Conservation (phyloP, 768 basidiomycete genomes). For the Russula sp. region DNA sequence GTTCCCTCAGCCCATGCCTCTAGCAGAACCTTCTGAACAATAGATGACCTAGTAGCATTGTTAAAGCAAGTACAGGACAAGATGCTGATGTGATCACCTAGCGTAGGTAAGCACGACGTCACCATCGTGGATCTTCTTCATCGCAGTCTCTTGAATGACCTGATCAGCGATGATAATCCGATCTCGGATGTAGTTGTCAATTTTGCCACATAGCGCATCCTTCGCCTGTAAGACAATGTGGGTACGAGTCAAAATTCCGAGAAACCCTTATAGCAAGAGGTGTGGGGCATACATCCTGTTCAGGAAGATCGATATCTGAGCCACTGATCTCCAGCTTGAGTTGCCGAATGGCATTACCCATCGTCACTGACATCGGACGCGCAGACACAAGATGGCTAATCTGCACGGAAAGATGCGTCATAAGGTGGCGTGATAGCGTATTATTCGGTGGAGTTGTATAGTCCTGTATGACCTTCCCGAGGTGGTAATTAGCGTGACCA, state of each 20-base stretch:
- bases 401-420: constrained; percentile 88
- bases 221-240: constrained; percentile 58
- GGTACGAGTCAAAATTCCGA: constrained; percentile 3
- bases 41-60: constrained; percentile 63
- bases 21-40: constrained; percentile 85
- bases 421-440: constrained; percentile 83
- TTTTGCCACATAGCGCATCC: constrained; percentile 69
- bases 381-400: constrained; percentile 85
- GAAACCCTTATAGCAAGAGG: background rate
- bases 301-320: constrained; percentile 87
- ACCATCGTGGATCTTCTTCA: constrained; percentile 90
- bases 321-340: constrained; percentile 93
- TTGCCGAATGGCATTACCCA: constrained; percentile 92
- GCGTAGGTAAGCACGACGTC: constrained; percentile 93
- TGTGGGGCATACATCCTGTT: constrained; percentile 71
- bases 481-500: constrained; percentile 9
- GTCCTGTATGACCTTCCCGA: constrained; percentile 75
- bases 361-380: constrained; percentile 85
- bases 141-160: constrained; percentile 83
- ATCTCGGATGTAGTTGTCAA: constrained; percentile 91
- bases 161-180: constrained; percentile 89
- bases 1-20: constrained; percentile 68
- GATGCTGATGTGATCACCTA: constrained; percentile 40
- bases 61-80: constrained; percentile 3
- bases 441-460: constrained; percentile 82